Percentiles rank a stretch among this genome's conserved stretches.
Evolutionary conservation across 1,284 basidiomycete species (phyloP).

Genomic region (Tylopilus sp.): DNA sequence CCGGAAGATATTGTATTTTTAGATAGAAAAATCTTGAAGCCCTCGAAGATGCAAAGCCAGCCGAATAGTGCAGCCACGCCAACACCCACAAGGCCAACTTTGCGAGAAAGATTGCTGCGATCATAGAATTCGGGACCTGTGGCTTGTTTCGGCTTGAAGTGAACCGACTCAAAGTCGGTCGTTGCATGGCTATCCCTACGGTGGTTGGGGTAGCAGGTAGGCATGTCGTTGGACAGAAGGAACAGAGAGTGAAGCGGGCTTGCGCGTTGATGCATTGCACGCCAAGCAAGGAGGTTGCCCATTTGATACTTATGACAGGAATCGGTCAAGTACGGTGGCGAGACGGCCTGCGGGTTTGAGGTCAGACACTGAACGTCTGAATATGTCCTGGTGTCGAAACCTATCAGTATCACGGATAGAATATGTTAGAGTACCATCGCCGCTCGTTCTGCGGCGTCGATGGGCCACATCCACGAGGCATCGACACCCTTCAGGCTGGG

Average conservation of each 20-base stretch:
- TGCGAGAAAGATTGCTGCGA: conserved; percentile 27
- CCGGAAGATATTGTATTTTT: conserved; percentile 23
- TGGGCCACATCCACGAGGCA: no score
- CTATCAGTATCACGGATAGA: neutral
- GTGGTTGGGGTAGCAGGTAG: neutral
- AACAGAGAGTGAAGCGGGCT: neutral
- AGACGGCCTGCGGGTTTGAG: neutral
- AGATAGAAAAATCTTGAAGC: conserved; percentile 21
- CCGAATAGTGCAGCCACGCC: conserved; percentile 22
- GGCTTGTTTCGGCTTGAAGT: conserved; percentile 23
- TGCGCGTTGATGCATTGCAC: neutral
- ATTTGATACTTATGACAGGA: no score
- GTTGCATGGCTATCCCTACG: conserved; percentile 13
- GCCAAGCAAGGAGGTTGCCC: neutral
- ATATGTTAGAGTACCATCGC: neutral
- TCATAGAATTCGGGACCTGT: conserved; percentile 31
- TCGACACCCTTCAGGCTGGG: no score
- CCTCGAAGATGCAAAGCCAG: conserved; percentile 21
- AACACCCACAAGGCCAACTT: conserved; percentile 25
- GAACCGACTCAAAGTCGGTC: conserved; percentile 24
- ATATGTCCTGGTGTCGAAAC: neutral
- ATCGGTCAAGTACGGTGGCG: conserved; percentile 3
- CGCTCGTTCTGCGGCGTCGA: neutral
- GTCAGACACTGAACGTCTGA: neutral
- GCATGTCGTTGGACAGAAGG: conserved; percentile 10